A percentile compares a stretch with the other conserved stretches of the same genome.
Evolutionary conservation across 2,329 filamentous ascomycete species (phyloP).

Genomic region (Phyllosticta citrichinensis): DNA sequence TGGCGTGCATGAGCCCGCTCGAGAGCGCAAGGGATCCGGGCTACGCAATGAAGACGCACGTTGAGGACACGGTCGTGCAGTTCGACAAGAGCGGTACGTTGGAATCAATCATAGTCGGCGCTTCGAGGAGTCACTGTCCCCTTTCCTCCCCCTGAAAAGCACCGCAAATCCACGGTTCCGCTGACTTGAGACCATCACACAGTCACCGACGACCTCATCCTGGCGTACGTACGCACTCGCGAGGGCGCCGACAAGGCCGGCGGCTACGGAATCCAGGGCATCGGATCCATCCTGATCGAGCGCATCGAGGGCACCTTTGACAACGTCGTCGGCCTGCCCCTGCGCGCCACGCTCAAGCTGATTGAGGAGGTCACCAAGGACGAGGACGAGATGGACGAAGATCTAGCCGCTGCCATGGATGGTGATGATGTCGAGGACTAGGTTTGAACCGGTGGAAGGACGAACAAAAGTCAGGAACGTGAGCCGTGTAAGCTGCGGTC

Average conservation of each 20-base stretch:
- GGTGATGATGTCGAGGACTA: neutral
- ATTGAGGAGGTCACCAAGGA: slow-evolving; percentile 81
- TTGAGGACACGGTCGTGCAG: slow-evolving; percentile 85
- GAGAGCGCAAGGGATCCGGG: slow-evolving; percentile 74
- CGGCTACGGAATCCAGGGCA: slow-evolving; percentile 86
- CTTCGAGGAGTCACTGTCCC: too few relatives aligned
- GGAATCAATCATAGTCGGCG: neutral
- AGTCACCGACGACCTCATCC: slow-evolving; percentile 71
- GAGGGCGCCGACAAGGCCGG: slow-evolving; percentile 96
- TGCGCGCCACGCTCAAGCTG: slow-evolving; percentile 65
- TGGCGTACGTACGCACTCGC: slow-evolving; percentile 68
- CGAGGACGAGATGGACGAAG: slow-evolving; percentile 49
- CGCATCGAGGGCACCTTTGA: slow-evolving; percentile 82
- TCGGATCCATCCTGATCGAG: slow-evolving; percentile 78
- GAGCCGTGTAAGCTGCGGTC: neutral
- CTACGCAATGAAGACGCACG: slow-evolving; percentile 69
- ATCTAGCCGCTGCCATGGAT: neutral
- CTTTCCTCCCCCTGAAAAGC: too few relatives aligned
- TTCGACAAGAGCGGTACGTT: slow-evolving; percentile 56
- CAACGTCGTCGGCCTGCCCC: slow-evolving; percentile 86
- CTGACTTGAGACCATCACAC: neutral
- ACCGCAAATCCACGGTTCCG: too few relatives aligned
- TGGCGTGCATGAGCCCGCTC: slow-evolving; percentile 73
- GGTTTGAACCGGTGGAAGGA: neutral
- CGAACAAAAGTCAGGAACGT: neutral